A percentile compares a stretch with the other conserved stretches of the same genome.
phyloP scores from a whole-genome alignment of 805 yeast genomes.

The Zygotorulaspora sp. region DNA sequence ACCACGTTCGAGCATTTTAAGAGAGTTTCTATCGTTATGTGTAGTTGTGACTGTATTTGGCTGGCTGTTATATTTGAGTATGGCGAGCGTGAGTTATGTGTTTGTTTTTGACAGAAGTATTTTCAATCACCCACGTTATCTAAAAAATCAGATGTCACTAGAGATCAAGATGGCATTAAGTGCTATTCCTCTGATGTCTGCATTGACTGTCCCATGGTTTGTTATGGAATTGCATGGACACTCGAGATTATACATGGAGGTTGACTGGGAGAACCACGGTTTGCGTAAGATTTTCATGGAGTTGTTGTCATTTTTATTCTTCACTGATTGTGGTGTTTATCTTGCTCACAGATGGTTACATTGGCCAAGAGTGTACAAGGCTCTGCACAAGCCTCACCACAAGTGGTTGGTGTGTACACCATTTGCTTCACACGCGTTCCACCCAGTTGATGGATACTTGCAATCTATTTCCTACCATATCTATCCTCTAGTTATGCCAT shows the following conservation, averaged over 20 bases:
- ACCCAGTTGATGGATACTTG: constrained; percentile 92
- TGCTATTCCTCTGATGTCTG: constrained; percentile 87
- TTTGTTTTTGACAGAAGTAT: constrained; percentile 82
- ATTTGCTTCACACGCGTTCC: constrained; percentile 97
- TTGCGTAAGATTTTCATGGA: constrained; percentile 62
- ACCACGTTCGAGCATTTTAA: constrained; percentile 63
- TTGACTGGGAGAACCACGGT: constrained; percentile 61
- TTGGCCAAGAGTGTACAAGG: constrained; percentile 85
- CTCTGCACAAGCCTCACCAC: constrained; percentile 94
- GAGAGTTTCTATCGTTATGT: constrained; percentile 67
- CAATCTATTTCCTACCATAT: constrained; percentile 93
- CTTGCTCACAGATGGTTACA: constrained; percentile 89
- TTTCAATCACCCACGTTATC: constrained; percentile 92
- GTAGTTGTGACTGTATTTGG: constrained; percentile 77
- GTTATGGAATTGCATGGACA: constrained; percentile 76
- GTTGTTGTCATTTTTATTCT: constrained; percentile 74
- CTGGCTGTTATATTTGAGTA: constrained; percentile 69
- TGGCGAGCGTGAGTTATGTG: constrained; percentile 71
- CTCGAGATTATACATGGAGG: constrained; percentile 68
- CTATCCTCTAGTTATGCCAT: constrained; percentile 87
- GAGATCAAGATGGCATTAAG: constrained; percentile 75
- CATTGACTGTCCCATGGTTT: constrained; percentile 87
- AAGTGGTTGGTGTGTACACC: constrained; percentile 99
- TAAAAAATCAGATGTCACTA: constrained; percentile 85
- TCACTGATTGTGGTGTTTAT: constrained; percentile 92